Evolutionary conservation across 306 rosid genomes (phyloP).

Genomic region (Cucurbita pepo): DNA sequence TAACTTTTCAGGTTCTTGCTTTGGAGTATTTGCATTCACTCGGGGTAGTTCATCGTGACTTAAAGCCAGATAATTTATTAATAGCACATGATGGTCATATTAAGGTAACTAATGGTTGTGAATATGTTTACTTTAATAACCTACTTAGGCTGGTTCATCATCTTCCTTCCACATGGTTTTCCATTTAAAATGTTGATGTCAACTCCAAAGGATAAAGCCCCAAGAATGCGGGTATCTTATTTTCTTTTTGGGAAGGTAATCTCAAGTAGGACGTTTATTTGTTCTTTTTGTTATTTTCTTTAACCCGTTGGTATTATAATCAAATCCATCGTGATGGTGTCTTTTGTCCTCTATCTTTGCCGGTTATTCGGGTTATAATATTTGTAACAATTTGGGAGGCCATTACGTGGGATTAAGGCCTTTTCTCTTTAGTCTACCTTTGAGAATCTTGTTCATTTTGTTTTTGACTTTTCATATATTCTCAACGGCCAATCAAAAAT

Average conservation of each 20-base stretch:
- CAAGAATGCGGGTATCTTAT: not conserved
- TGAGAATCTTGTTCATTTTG: not conserved
- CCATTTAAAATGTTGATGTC: not conserved
- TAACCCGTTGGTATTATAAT: not conserved
- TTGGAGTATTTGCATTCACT: constrained; percentile 92
- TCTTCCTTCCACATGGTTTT: not conserved
- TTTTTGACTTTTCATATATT: not conserved
- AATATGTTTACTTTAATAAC: not conserved
- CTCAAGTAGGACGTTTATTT: no score
- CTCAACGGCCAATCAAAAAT: not conserved
- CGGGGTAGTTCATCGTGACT: constrained; percentile 86
- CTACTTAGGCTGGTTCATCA: not conserved
- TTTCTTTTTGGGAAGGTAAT: not conserved
- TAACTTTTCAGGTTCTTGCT: constrained; percentile 61
- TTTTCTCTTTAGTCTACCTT: not conserved
- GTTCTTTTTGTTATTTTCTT: no score
- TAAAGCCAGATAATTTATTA: constrained; percentile 94
- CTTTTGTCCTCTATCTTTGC: not conserved
- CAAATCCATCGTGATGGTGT: not conserved
- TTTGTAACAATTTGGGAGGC: not conserved
- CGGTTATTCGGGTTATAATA: not conserved
- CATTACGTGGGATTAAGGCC: not conserved
- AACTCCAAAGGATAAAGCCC: not conserved
- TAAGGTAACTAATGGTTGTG: constrained; percentile 42
- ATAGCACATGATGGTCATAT: constrained; percentile 97